These are phyloP conservation scores for Russula olivacea DNA, from an alignment of 768 basidiomycete species.

Conservation along the genomic window DNA sequence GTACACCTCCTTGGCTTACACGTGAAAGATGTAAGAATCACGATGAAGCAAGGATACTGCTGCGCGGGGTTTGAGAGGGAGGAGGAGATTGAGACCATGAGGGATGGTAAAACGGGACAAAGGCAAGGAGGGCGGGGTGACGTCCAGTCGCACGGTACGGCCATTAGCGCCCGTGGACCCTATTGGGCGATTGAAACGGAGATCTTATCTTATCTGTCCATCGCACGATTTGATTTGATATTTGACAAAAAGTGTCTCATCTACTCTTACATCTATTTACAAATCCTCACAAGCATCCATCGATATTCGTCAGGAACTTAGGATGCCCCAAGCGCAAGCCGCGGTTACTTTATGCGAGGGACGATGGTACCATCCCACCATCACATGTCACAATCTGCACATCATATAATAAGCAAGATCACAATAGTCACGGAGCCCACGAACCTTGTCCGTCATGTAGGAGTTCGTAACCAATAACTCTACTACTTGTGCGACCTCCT, in stretches of 20 bases:
- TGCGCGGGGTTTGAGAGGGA: conserved; percentile 5
- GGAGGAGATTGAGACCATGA: conserved; percentile 1
- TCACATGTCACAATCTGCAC: conserved; percentile 23
- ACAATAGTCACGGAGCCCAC: neutral
- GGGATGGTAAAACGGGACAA: conserved; percentile 18
- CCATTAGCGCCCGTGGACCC: conserved; percentile 4
- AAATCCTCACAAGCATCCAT: neutral
- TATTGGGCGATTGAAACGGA: conserved; percentile 3
- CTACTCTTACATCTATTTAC: neutral
- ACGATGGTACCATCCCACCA: conserved; percentile 24
- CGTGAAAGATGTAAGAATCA: neutral
- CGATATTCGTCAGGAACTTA: neutral
- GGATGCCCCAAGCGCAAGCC: neutral
- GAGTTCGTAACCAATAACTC: conserved; percentile 45
- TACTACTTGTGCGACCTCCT: conserved; percentile 48
- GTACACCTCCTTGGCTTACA: conserved; percentile 4
- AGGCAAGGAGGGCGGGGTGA: conserved; percentile 14
- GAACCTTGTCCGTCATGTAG: conserved; percentile 55
- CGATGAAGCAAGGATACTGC: neutral
- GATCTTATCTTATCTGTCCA: conserved; percentile 20
- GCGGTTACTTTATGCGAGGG: conserved; percentile 11
- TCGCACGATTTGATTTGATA: neutral
- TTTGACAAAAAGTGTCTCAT: neutral
- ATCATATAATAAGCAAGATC: neutral
- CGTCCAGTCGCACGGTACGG: conserved; percentile 16